Evolutionary conservation across 2,329 filamentous ascomycete species (phyloP), one percentile per base, ranked within the genome.

Genomic region (Fusarium penzigii): DNA sequence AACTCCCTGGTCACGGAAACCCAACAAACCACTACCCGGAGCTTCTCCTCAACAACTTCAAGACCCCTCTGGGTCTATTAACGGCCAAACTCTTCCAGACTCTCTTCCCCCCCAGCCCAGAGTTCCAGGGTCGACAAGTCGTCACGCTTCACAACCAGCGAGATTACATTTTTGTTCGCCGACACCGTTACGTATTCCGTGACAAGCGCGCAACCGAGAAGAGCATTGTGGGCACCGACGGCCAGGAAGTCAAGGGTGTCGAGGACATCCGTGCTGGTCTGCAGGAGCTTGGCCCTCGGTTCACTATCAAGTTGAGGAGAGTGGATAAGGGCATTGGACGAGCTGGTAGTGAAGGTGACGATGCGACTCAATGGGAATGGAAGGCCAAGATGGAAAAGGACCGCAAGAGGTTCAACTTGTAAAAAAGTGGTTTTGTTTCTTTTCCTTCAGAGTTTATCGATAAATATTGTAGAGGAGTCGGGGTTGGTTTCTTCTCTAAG

Each of bases 331-430:
- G 92, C 0, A 89, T 99, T 59, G 84, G 84, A 13, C 74, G 82
- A 49, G 84, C 85, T 8, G 85, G 85, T 16, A 86, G 84, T 63
- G 80, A 85, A 55, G 83, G 90, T 78, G 78, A 85, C 71, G 77
- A 87, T 71, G 90, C 91, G 38, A 83, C 91, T 62, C 90, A 96
- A 68, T 97, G 94, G 93, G 85, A 97, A 70, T 99, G 94, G 94
- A 95, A 96, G 76, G 88, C 89, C 11, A 86, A 86, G 69, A 95
- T 94, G 87, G 94, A 99, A 77, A 97, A 97, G 78, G 80, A 89
- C 68, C 82, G 94, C 66, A 97, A 93, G 62, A 87, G 90, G 70
- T 99, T 97, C 77, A 94, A 95, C 73, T 78, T 99, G 68, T 97
- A 80, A 57, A 80, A 57, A 47, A 36, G 32, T 36, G 32, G 3